phyloP scores from a whole-genome alignment of 306 rosid genomes.

The Pterocarpus santalinus region DNA sequence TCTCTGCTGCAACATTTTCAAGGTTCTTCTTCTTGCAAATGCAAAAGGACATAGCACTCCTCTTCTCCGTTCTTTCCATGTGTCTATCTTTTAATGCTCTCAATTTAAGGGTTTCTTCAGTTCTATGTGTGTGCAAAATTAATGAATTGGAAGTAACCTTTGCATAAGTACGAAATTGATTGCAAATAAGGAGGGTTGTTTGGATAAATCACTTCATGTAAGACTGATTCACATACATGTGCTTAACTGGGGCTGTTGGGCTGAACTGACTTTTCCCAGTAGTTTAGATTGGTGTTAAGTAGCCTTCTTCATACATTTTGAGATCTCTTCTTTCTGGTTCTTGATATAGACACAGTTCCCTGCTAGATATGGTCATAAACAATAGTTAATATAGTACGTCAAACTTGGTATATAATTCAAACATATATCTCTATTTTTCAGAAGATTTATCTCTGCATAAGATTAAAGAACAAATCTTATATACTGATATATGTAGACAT shows the following conservation, averaged over 20 bases:
- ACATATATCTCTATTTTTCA: neutral
- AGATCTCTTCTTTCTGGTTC: neutral
- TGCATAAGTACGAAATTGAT: neutral
- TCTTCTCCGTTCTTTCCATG: neutral
- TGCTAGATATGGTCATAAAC: neutral
- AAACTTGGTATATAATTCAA: neutral
- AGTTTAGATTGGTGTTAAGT: constrained; percentile 3
- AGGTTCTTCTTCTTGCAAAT: constrained; percentile 16
- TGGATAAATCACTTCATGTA: constrained; percentile 7
- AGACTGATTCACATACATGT: neutral
- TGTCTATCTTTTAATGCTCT: neutral
- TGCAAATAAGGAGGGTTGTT: constrained; percentile 7
- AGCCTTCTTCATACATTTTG: neutral
- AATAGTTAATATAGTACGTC: neutral
- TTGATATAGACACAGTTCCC: neutral
- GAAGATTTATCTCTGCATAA: neutral
- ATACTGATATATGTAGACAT: neutral
- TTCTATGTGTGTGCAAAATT: constrained; percentile 2
- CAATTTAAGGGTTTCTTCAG: constrained; percentile 13
- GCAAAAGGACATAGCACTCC: neutral
- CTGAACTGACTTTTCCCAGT: constrained; percentile 8
- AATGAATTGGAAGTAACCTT: neutral
- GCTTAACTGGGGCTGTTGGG: neutral
- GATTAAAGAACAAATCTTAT: constrained; percentile 10
- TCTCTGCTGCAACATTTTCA: constrained; percentile 3